Evolutionary conservation across 2,329 filamentous ascomycete genomes (phyloP), one percentile per base, ranked within the genome.

Genomic region (Trichophyton mentagrophytes): DNA sequence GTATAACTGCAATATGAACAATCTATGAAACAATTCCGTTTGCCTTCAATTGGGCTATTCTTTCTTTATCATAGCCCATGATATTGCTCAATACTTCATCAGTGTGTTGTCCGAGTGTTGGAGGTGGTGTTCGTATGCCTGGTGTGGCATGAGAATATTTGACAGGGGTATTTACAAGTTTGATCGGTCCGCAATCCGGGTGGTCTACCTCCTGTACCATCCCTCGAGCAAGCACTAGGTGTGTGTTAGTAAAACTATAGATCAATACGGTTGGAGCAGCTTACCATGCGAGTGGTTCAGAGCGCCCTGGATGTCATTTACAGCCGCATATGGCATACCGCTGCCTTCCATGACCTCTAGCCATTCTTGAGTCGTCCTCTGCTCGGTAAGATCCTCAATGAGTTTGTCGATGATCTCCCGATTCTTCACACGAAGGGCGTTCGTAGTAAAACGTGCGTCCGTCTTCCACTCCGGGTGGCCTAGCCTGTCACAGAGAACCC

Each of bases 181-280:
- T 91, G 64, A 99, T 86, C 0, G 86, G 82, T 0, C 93, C 93
- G 71, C 92, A 97, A 6, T 80, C 78, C 3, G 83, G 83, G 70
- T 99, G 93, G 0, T 96, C 83, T 51, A 96, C 78, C 70, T 96
- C 87, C 13, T 89, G 83, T 0, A 99, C 87, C 93, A 99, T 99
- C 62, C 86, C 82, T 61, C 93, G 82, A 22, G 91, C 91, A 60
- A 78, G 75, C 0, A 84, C 83, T 85, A 63, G 20, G 58, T 3
- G 58, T 8, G 60, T 20, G 59, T 63, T 46, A 63, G 59, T 47
- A 25, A 40, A 46, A 40, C 20, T 30, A 47, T 33, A 8, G 15
- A 53, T n/a, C 27, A 33, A 36, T 9, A 27, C 3, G 7, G 7
- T 3, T 11, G 27, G 7, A 25, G 51, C 33, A 33, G 71, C 76